These are phyloP conservation scores for Suillus tomentosus DNA, from an alignment of 768 basidiomycete genomes.

Conservation along the genomic window DNA sequence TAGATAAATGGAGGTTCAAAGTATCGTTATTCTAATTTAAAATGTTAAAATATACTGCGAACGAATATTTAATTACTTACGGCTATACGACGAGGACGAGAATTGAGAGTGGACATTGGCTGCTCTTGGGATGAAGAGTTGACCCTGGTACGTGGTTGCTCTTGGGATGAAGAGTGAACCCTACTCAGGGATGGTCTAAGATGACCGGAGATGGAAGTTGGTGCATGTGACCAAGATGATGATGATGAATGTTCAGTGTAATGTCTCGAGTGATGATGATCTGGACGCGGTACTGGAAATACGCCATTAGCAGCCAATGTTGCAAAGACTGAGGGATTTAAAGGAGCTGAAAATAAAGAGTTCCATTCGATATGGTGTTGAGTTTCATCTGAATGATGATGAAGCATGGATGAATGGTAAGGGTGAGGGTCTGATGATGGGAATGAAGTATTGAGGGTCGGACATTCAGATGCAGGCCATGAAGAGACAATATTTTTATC, in stretches of 20 bases:
- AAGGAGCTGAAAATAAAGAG: conserved; percentile 59
- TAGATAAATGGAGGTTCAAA: conserved; percentile 13
- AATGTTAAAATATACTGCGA: not conserved
- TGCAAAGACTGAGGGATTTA: conserved; percentile 62
- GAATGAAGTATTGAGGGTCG: conserved; percentile 40
- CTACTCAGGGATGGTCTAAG: conserved; percentile 35
- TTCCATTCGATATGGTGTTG: conserved; percentile 47
- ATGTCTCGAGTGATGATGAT: conserved; percentile 13
- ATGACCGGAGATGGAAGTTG: conserved; percentile 21
- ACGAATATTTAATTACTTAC: not conserved
- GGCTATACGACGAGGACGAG: not conserved
- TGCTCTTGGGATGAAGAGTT: conserved; percentile 20
- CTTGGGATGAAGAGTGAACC: conserved; percentile 25
- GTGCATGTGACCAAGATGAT: conserved; percentile 31
- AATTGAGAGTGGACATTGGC: not conserved
- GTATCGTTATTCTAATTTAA: not conserved
- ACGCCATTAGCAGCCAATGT: conserved; percentile 63
- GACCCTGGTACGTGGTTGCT: conserved; percentile 25
- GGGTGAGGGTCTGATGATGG: conserved; percentile 26
- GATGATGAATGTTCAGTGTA: conserved; percentile 25
- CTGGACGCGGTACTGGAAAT: conserved; percentile 39
- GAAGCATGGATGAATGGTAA: conserved; percentile 24
- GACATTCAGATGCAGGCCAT: conserved; percentile 37
- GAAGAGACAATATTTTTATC: conserved; percentile 28
- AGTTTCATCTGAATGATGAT: conserved; percentile 21